phyloP scores from a whole-genome alignment of 2,329 filamentous ascomycete species.

The Penicillium sp. region DNA sequence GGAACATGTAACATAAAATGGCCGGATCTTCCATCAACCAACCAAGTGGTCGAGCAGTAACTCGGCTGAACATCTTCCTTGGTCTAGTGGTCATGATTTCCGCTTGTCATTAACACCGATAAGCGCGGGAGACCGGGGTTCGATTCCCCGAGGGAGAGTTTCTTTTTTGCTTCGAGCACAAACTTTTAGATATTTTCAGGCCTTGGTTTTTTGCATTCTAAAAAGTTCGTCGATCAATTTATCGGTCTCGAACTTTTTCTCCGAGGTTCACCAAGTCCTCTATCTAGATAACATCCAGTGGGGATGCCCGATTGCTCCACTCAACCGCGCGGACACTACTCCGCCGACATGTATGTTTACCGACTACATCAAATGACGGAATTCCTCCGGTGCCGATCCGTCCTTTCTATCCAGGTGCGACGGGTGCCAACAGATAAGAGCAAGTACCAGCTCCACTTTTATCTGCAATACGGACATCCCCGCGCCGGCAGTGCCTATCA shows the following conservation, averaged over 20 bases:
- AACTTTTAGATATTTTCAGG: background rate
- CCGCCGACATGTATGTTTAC: background rate
- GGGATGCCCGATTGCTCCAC: background rate
- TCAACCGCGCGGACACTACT: background rate
- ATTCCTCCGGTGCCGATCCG: conserved; percentile 8
- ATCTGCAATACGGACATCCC: conserved; percentile 4
- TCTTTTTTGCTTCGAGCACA: conserved; percentile 17
- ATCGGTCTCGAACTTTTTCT: background rate
- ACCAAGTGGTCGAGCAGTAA: conserved; percentile 6
- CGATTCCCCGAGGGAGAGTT: conserved; percentile 39
- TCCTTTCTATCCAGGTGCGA: background rate
- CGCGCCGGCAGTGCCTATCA: conserved; percentile 8
- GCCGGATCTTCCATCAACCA: background rate
- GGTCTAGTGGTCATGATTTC: conserved; percentile 44
- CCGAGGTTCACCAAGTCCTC: background rate
- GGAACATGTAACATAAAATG: background rate
- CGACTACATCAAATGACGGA: conserved; percentile 4
- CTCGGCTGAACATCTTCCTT: conserved; percentile 13
- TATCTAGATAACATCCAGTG: background rate
- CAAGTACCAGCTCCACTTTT: conserved; percentile 5
- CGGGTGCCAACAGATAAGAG: background rate
- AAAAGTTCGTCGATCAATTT: background rate
- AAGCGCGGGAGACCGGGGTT: conserved; percentile 41
- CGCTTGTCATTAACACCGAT: conserved; percentile 35
- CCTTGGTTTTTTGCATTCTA: background rate